Base-by-base conservation (phyloP, 441 rosid genomes). In the Pelargonium australe region DNA sequence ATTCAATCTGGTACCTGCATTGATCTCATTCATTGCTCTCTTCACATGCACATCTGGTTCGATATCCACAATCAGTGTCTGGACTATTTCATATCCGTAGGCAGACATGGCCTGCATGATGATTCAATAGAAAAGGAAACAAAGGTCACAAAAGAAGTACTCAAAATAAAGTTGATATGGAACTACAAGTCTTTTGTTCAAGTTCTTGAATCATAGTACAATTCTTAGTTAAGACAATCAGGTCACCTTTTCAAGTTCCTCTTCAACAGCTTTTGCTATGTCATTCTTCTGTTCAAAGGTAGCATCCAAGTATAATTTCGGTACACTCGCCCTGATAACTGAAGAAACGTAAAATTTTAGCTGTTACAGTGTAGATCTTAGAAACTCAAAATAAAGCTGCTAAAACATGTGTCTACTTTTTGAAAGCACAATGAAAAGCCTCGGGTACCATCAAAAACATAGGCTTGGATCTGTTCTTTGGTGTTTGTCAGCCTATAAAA, bases 401-500 rank as follows among this genome's bases (percentile, higher is more conserved):
- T 51, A n/a, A 51, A 13, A 13, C 4, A 3, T n/a, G 17, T 13
- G 14, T n/a, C 55, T 10, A 12, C 13, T 11, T 5, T 55, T 11
- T 37, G 3, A 17, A 11, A 17, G 61, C 14, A 12, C 12, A 16
- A 25, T 11, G 10, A 14, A 53, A 2, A 14, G 49, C 31, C n/a
- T 16, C 68, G 10, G 61, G 31, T 78, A 85, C 91, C 90, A 76
- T 86, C 90, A 74, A 90, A 88, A 5, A 88, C 96, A 53, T 88
- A 88, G 66, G 94, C 85, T 49, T 88, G 90, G 73, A 90, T 88
- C 65, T 89, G 94, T 57, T 68, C 67, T 70, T 80, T 80, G 1
- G 89, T 84, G 82, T 88, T 88, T 77, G 84, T 86, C n/a, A 90
- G 89, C 66, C 80, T 86, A 83, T 88, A 86, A 68, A 83, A 88